Percentiles rank a stretch among this genome's conserved stretches.
Conservation (phyloP, 352 stramenopile species). For the Globisporangium cederbergense region DNA sequence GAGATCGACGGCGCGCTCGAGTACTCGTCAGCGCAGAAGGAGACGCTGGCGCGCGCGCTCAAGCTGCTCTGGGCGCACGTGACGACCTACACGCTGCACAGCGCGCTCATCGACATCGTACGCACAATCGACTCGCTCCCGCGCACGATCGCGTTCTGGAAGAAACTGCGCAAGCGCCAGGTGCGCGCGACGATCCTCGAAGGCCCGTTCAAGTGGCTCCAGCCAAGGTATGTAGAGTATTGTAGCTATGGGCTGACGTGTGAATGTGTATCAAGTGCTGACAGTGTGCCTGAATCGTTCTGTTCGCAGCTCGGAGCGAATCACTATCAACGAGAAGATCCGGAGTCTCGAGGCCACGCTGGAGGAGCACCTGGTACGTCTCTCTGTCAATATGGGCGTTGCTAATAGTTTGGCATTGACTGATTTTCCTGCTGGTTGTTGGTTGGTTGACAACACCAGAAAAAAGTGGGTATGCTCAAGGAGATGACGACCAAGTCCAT, state of each 20-base stretch:
- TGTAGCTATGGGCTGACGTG: not conserved
- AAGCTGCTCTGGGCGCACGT: constrained; percentile 59
- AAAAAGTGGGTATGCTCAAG: constrained; percentile 73
- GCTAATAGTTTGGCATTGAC: not conserved
- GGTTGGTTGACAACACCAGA: constrained; percentile 19
- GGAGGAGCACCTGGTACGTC: constrained; percentile 54
- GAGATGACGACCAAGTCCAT: constrained; percentile 45
- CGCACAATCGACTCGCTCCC: constrained; percentile 68
- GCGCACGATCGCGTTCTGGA: constrained; percentile 67
- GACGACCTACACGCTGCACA: constrained; percentile 51
- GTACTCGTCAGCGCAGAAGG: constrained; percentile 27
- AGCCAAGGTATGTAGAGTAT: constrained; percentile 31
- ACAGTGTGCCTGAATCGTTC: not conserved
- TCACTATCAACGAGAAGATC: constrained; percentile 56
- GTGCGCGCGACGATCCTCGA: constrained; percentile 48
- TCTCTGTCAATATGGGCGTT: not conserved
- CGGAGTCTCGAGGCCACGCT: constrained; percentile 65
- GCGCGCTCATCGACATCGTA: constrained; percentile 59
- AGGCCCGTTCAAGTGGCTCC: constrained; percentile 62
- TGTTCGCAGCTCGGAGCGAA: constrained; percentile 34
- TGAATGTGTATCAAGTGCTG: not conserved
- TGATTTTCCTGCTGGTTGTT: not conserved
- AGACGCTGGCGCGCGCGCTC: constrained; percentile 34
- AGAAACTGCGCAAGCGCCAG: constrained; percentile 40
- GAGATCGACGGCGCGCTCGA: constrained; percentile 1